Evolutionary conservation across 2,329 filamentous ascomycete species (phyloP).

Genomic region (Colletotrichum eleusines): DNA sequence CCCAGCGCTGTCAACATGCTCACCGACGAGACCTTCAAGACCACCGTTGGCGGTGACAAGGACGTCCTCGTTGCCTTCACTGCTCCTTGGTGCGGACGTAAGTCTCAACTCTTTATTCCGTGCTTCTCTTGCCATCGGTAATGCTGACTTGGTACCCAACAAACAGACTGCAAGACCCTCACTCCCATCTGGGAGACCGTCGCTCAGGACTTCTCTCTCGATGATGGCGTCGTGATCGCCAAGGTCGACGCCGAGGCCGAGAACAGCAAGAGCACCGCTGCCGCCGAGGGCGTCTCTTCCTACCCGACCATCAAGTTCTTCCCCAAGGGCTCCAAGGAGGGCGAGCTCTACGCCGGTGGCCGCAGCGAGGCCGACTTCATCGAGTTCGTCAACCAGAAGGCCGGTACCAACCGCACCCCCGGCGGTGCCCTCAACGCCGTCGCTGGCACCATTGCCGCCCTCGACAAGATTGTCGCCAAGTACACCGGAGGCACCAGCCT

Average conservation of each 20-base stretch:
- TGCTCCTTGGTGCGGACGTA: conserved; percentile 98
- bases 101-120: conserved; percentile 56
- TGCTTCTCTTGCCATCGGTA: not conserved
- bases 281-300: conserved; percentile 81
- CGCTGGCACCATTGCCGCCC: conserved; percentile 84
- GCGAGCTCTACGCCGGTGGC: conserved; percentile 78
- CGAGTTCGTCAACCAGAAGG: conserved; percentile 86
- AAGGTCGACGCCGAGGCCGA: conserved; percentile 95
- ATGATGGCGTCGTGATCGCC: conserved; percentile 85
- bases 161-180: conserved; percentile 95
- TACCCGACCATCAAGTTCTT: conserved; percentile 99
- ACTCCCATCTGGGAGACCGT: conserved; percentile 92
- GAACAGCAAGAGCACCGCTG: conserved; percentile 82
- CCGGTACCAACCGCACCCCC: conserved; percentile 84
- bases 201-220: conserved; percentile 82
- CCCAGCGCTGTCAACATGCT: conserved; percentile 84
- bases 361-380: conserved; percentile 83
- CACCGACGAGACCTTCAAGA: conserved; percentile 82
- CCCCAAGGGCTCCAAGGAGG: conserved; percentile 81
- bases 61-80: conserved; percentile 96
- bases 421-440: conserved; percentile 83
- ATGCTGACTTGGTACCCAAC: conserved; percentile 39
- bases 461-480: conserved; percentile 82
- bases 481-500: conserved; percentile 74
- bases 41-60: conserved; percentile 85